phyloP scores from a whole-genome alignment of 1,139 yeast genomes.

The Hyphopichia khmerensis region DNA sequence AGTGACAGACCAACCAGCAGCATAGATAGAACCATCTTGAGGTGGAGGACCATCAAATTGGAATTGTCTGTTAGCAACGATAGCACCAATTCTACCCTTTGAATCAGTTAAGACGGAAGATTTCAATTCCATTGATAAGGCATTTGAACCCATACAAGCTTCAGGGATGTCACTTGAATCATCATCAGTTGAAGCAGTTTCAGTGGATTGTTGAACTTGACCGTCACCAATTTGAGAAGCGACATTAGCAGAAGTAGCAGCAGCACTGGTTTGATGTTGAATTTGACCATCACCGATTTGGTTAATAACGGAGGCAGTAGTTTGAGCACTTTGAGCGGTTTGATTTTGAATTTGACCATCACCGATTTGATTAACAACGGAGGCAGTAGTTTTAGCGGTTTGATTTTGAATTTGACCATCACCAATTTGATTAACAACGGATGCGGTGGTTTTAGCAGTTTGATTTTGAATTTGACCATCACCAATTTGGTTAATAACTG shows the following conservation, averaged over 20 bases:
- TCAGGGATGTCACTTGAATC: conserved; percentile 12
- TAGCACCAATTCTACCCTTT: conserved; percentile 73
- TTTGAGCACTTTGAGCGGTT: conserved; percentile 11
- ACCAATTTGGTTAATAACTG: conserved; percentile 34
- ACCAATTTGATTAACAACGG: conserved; percentile 40
- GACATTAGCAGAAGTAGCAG: conserved; percentile 22
- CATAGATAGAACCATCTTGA: conserved; percentile 85
- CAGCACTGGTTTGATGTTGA: conserved; percentile 48
- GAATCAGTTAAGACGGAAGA: conserved; percentile 58
- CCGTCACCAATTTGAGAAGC: conserved; percentile 30
- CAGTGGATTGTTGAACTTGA: conserved; percentile 27
- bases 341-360: conserved; percentile 47
- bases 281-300: conserved; percentile 66
- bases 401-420: conserved; percentile 47
- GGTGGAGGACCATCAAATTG: conserved; percentile 92
- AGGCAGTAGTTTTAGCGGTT: conserved; percentile 19
- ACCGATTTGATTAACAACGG: conserved; percentile 40
- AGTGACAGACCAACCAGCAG: conserved; percentile 79
- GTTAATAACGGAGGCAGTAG: conserved; percentile 38
- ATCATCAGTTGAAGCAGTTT: conserved; percentile 13
- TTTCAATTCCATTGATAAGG: conserved; percentile 56
- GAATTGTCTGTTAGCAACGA: conserved; percentile 85
- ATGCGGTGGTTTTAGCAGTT: conserved; percentile 21
- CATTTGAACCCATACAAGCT: conserved; percentile 51
- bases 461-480: conserved; percentile 38